These are phyloP conservation scores for Saccharomycopsis amapae DNA, from an alignment of 805 yeast genomes.

Conservation along the genomic window DNA sequence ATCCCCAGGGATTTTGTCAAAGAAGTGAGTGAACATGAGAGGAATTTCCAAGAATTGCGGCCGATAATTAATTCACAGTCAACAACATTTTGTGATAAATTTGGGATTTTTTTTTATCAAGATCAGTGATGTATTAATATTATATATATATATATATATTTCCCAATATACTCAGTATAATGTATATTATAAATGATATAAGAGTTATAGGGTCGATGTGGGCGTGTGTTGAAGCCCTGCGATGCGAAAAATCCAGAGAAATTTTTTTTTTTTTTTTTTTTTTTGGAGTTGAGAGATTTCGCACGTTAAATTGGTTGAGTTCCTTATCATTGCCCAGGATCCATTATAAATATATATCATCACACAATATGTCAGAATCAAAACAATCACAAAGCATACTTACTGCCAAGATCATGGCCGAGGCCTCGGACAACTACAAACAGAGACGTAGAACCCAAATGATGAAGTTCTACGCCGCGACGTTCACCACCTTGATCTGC, in stretches of 20 bases:
- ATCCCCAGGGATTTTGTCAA: conserved; percentile 20
- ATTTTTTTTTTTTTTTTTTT: no score
- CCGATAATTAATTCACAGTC: conserved; percentile 36
- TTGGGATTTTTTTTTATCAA: conserved; percentile 10
- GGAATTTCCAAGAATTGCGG: conserved; percentile 23
- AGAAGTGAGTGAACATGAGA: conserved; percentile 16
- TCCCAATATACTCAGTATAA: no score
- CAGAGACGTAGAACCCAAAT: conserved; percentile 63
- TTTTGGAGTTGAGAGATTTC: no score
- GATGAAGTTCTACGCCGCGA: conserved; percentile 64
- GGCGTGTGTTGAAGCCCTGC: no score
- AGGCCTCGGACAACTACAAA: conserved; percentile 39
- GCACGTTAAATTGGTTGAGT: no score
- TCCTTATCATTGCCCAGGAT: no score
- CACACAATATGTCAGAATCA: no score
- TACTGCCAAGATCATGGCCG: conserved; percentile 7
- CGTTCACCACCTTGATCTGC: conserved; percentile 62
- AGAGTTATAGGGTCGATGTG: background rate
- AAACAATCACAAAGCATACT: no score
- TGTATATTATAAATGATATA: background rate
- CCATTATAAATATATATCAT: no score
- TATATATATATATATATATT: no score
- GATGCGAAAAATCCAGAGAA: no score
- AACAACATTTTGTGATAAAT: conserved; percentile 27
- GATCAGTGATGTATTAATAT: background rate